These are phyloP conservation scores for Eutrema salsugineum DNA, from an alignment of 441 rosid species.

Conservation along the genomic window DNA sequence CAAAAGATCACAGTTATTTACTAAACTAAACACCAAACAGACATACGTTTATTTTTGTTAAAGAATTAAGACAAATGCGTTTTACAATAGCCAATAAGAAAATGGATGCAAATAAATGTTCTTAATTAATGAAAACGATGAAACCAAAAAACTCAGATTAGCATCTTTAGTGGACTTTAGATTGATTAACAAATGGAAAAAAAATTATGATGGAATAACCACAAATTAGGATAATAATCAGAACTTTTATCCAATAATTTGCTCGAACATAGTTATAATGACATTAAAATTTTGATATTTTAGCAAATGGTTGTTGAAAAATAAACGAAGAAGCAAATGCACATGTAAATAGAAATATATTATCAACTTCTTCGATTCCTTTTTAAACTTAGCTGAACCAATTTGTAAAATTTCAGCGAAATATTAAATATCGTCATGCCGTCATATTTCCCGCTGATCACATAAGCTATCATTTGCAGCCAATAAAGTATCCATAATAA, in stretches of 20 bases:
- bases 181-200: not conserved
- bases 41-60: not conserved
- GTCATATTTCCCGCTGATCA: not conserved
- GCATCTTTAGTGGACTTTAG: no score
- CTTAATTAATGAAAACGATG: not conserved
- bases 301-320: no score
- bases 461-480: not conserved
- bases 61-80: not conserved
- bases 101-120: not conserved
- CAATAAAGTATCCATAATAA: not conserved
- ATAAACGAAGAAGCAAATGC: no score
- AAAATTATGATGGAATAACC: no score
- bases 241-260: not conserved
- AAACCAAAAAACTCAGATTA: not conserved
- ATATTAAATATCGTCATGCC: not conserved
- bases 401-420: not conserved
- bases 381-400: not conserved
- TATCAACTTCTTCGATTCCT: not conserved
- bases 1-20: not conserved
- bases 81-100: not conserved
- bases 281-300: not conserved
- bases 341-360: not conserved
- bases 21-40: not conserved
- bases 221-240: not conserved
- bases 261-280: not conserved